These are phyloP conservation scores for Fusarium torulosum DNA, from an alignment of 2,329 filamentous ascomycete genomes.

Conservation along the genomic window DNA sequence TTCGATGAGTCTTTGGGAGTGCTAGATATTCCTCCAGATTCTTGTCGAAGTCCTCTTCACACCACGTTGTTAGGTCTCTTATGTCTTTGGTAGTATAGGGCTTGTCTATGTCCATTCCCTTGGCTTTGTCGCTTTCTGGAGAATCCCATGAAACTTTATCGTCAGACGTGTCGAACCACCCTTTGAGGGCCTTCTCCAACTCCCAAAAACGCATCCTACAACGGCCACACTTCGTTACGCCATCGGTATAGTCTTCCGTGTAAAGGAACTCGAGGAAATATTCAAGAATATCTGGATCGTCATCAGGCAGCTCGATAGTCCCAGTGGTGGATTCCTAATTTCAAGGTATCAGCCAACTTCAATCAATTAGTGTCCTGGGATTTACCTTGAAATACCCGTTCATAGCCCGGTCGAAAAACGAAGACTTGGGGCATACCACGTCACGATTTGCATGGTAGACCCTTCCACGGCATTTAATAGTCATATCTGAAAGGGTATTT, in stretches of 20 bases:
- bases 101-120: too few relatives aligned
- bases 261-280: conserved; percentile 53
- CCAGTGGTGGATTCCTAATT: conserved; percentile 35
- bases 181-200: too few relatives aligned
- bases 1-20: too few relatives aligned
- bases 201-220: conserved; percentile 35
- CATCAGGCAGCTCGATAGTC: conserved; percentile 47
- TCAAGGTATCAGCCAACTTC: not conserved
- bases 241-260: conserved; percentile 41
- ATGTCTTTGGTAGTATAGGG: too few relatives aligned
- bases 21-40: too few relatives aligned
- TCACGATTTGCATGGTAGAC: not conserved
- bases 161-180: too few relatives aligned
- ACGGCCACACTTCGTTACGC: too few relatives aligned
- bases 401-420: not conserved
- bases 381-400: conserved; percentile 44
- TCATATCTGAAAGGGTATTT: not conserved
- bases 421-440: not conserved
- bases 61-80: too few relatives aligned
- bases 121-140: too few relatives aligned
- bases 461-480: not conserved
- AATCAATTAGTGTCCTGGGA: too few relatives aligned
- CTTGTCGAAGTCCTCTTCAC: too few relatives aligned
- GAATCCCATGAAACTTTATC: too few relatives aligned
- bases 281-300: conserved; percentile 47